These are phyloP conservation scores for Apiotrichum montevideense DNA, from an alignment of 1,284 basidiomycete species.

Conservation along the genomic window DNA sequence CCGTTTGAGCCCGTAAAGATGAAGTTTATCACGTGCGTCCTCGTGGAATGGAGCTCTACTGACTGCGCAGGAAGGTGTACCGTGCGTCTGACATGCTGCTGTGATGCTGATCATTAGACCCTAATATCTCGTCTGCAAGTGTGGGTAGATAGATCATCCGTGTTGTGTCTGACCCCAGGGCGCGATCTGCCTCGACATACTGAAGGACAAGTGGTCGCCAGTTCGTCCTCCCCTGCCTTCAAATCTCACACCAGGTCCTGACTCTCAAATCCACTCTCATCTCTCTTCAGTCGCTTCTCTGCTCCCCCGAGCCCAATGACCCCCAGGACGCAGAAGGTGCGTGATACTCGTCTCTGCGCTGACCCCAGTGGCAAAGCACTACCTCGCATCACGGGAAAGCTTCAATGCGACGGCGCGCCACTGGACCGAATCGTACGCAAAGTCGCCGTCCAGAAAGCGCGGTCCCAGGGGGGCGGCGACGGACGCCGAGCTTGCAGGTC, in stretches of 20 bases:
- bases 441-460: conserved; percentile 51
- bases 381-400: conserved; percentile 73
- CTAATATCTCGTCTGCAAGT: conserved; percentile 89
- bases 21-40: conserved; percentile 75
- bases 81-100: conserved; percentile 51
- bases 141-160: conserved; percentile 40
- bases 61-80: conserved; percentile 64
- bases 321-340: conserved; percentile 87
- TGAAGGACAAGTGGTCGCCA: conserved; percentile 76
- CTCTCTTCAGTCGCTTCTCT: conserved; percentile 90
- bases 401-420: conserved; percentile 91
- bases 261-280: conserved; percentile 96
- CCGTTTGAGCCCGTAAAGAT: conserved; percentile 98
- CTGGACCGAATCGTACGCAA: conserved; percentile 87
- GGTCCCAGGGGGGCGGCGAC: conserved; percentile 18
- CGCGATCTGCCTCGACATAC: conserved; percentile 56
- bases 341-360: conserved; percentile 2
- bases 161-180: conserved; percentile 29
- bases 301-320: conserved; percentile 92
- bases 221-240: conserved; percentile 16
- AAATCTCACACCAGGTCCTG: conserved; percentile 53
- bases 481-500: conserved; percentile 48
- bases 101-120: conserved; percentile 46
- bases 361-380: conserved; percentile 79
- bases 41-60: conserved; percentile 20